Evolutionary conservation across 805 yeast species (phyloP).

Genomic region (Candida nitratophila): DNA sequence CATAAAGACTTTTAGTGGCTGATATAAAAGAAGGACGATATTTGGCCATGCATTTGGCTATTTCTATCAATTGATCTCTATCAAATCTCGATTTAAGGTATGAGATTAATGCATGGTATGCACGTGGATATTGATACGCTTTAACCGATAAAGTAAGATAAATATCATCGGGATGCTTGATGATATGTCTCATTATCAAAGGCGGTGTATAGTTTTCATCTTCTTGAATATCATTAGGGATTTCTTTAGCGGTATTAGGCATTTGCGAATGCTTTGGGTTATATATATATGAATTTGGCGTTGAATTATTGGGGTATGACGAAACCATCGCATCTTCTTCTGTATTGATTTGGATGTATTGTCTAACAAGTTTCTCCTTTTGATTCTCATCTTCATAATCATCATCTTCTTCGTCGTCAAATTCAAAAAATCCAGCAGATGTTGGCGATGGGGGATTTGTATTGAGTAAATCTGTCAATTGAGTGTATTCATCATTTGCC

Average conservation of each 20-base stretch:
- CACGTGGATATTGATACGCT: conserved; percentile 56
- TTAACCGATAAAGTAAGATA: conserved; percentile 32
- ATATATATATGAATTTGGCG: conserved; percentile 37
- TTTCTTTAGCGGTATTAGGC: conserved; percentile 40
- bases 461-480: conserved; percentile 31
- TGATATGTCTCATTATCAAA: conserved; percentile 46
- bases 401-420: conserved; percentile 15
- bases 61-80: conserved; percentile 28
- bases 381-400: not conserved
- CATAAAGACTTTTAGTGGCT: conserved; percentile 65
- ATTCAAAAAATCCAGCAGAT: conserved; percentile 20
- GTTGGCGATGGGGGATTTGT: conserved; percentile 29
- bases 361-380: conserved; percentile 9
- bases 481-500: conserved; percentile 35
- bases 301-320: conserved; percentile 24
- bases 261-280: conserved; percentile 46
- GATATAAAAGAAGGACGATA: conserved; percentile 74
- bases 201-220: conserved; percentile 48
- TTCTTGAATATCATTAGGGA: conserved; percentile 33
- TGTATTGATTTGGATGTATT: conserved; percentile 22
- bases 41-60: conserved; percentile 53
- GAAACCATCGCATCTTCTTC: conserved; percentile 23
- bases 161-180: conserved; percentile 45
- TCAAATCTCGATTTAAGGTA: conserved; percentile 48
- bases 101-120: conserved; percentile 52